Conservation (phyloP, 1,284 basidiomycete species). For the Testicularia cyperi region DNA sequence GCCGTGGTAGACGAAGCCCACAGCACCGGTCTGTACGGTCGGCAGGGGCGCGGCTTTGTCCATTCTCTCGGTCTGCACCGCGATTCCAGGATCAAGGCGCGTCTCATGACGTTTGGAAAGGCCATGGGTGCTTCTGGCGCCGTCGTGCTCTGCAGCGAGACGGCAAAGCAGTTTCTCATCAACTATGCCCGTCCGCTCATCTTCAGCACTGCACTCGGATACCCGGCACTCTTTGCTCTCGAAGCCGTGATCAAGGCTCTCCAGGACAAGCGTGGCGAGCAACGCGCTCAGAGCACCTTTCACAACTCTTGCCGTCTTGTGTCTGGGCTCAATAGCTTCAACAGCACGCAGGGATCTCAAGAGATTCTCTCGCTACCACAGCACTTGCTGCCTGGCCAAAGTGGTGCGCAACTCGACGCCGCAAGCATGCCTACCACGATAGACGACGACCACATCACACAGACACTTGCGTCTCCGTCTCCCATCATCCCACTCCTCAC, state of each 20-base stretch:
- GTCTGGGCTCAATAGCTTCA: too few relatives aligned
- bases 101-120: slow-evolving; percentile 57
- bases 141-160: slow-evolving; percentile 72
- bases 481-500: slow-evolving; percentile 87
- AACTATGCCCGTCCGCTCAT: slow-evolving; percentile 85
- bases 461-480: slow-evolving; percentile 54
- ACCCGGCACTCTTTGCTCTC: slow-evolving; percentile 65
- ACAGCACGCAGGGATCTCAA: too few relatives aligned
- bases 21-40: slow-evolving; percentile 74
- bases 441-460: slow-evolving; percentile 10
- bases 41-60: slow-evolving; percentile 36
- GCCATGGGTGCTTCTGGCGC: slow-evolving; percentile 63
- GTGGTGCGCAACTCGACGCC: too few relatives aligned
- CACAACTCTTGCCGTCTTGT: not conserved
- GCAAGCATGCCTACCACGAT: too few relatives aligned
- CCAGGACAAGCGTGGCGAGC: slow-evolving; percentile 69
- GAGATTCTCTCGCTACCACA: too few relatives aligned
- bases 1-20: slow-evolving; percentile 75
- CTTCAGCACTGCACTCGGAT: slow-evolving; percentile 47
- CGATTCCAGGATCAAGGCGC: slow-evolving; percentile 24
- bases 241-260: slow-evolving; percentile 78
- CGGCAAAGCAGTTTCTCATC: slow-evolving; percentile 79
- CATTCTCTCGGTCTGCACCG: slow-evolving; percentile 22
- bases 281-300: slow-evolving; percentile 41
- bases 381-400: too few relatives aligned